Conservation (phyloP, 2,329 filamentous ascomycete genomes). For the Monosporascus sp. region DNA sequence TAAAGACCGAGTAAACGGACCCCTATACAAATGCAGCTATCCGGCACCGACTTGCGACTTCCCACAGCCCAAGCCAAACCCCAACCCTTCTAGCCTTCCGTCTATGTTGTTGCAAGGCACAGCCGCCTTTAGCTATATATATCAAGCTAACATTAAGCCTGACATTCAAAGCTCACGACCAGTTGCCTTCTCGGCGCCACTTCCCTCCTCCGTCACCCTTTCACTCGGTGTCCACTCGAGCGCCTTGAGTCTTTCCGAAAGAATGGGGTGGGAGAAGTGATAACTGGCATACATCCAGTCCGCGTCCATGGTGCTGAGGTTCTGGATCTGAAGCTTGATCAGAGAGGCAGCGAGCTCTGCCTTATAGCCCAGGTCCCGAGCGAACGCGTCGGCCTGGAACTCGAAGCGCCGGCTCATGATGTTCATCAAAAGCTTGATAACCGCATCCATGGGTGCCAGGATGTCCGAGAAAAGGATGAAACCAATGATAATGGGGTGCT, state of each 20-base stretch:
- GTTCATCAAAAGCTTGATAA: constrained; percentile 95
- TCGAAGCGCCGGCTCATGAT: constrained; percentile 90
- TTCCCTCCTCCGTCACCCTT: constrained; percentile 44
- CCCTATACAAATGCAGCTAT: too few species aligned
- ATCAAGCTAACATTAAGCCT: constrained; percentile 1
- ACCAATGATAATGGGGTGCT: constrained; percentile 90
- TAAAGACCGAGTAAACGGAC: too few species aligned
- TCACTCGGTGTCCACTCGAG: constrained; percentile 75
- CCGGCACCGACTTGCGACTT: too few species aligned
- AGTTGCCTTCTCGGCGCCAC: constrained; percentile 59
- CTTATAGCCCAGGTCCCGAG: constrained; percentile 76
- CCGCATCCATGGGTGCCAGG: constrained; percentile 87
- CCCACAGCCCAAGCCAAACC: not conserved
- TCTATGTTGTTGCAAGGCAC: not conserved
- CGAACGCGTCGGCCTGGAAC: constrained; percentile 93
- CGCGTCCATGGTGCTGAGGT: constrained; percentile 96
- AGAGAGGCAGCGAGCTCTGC: constrained; percentile 78
- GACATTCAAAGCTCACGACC: constrained; percentile 56
- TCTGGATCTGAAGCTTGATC: constrained; percentile 97
- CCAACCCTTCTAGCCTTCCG: not conserved
- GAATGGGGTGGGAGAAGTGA: constrained; percentile 95
- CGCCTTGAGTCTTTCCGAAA: constrained; percentile 87
- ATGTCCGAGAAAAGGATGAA: constrained; percentile 97
- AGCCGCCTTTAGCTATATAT: not conserved
- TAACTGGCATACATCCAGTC: constrained; percentile 98